Percentiles rank a stretch among this genome's conserved stretches.
Conservation (phyloP, 148 eudicot species). For the Chenopodium quinoa region DNA sequence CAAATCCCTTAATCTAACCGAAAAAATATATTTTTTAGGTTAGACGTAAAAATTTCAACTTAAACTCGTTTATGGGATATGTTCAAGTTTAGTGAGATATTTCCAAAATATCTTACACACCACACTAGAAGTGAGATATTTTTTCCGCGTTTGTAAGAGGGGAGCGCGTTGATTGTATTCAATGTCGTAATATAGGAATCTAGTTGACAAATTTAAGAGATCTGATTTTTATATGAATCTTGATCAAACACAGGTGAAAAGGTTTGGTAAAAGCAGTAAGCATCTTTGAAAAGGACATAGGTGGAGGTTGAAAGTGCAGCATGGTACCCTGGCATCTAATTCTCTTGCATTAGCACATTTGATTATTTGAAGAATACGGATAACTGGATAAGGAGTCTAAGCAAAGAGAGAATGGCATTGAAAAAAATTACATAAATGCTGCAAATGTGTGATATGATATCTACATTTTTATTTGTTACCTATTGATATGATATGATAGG, state of each 20-base stretch:
- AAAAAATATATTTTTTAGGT: too few relatives aligned
- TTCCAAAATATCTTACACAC: too few relatives aligned
- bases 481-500: too few relatives aligned
- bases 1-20: too few relatives aligned
- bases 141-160: not conserved
- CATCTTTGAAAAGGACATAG: not conserved
- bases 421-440: too few relatives aligned
- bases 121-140: not conserved
- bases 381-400: not conserved
- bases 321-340: conserved; percentile 12
- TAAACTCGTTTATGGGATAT: too few relatives aligned
- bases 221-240: not conserved
- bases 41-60: too few relatives aligned
- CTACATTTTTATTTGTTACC: too few relatives aligned
- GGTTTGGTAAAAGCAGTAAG: not conserved
- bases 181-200: not conserved
- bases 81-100: too few relatives aligned
- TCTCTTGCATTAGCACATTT: not conserved
- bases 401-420: not conserved
- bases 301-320: conserved; percentile 1
- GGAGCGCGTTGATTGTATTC: not conserved
- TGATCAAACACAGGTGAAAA: not conserved
- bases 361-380: not conserved
- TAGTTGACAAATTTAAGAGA: not conserved
- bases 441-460: too few relatives aligned